A percentile compares a stretch with the other conserved stretches of the same genome.
Conservation (phyloP, 805 yeast genomes). For the Brettanomyces anomalus region DNA sequence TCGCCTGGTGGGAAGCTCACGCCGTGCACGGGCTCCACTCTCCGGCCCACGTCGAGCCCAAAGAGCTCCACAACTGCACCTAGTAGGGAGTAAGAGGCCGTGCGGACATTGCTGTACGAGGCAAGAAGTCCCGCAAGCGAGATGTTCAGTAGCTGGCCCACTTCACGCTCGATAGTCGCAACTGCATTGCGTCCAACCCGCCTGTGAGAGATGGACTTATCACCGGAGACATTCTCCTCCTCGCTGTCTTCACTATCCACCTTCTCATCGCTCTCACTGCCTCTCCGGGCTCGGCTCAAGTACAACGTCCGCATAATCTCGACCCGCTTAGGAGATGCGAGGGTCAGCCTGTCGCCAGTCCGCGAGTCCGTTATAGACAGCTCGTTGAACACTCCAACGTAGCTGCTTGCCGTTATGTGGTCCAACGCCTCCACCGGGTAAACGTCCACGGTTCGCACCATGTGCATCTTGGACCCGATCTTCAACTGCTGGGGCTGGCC, state of each 20-base stretch:
- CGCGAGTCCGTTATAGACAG: slow-evolving; percentile 33
- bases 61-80: slow-evolving; percentile 54
- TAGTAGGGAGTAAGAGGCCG: slow-evolving; percentile 53
- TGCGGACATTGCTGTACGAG: slow-evolving; percentile 46
- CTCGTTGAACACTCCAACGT: slow-evolving; percentile 41
- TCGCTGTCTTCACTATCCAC: background rate
- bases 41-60: slow-evolving; percentile 49
- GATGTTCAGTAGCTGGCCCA: slow-evolving; percentile 56
- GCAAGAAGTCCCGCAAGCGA: slow-evolving; percentile 63
- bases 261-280: slow-evolving; percentile 7
- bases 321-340: slow-evolving; percentile 39
- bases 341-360: slow-evolving; percentile 28
- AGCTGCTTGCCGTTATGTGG: slow-evolving; percentile 31
- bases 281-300: slow-evolving; percentile 47
- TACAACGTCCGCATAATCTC: slow-evolving; percentile 67
- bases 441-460: slow-evolving; percentile 34
- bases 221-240: slow-evolving; percentile 21
- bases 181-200: background rate
- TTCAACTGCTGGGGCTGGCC: slow-evolving; percentile 35
- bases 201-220: no score
- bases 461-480: slow-evolving; percentile 26
- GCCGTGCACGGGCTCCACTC: slow-evolving; percentile 44
- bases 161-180: slow-evolving; percentile 10
- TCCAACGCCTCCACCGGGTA: slow-evolving; percentile 32
- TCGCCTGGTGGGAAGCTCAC: slow-evolving; percentile 63